These are phyloP conservation scores for Fagopyrum esculentum DNA, from an alignment of 148 eudicot genomes.

Conservation along the genomic window DNA sequence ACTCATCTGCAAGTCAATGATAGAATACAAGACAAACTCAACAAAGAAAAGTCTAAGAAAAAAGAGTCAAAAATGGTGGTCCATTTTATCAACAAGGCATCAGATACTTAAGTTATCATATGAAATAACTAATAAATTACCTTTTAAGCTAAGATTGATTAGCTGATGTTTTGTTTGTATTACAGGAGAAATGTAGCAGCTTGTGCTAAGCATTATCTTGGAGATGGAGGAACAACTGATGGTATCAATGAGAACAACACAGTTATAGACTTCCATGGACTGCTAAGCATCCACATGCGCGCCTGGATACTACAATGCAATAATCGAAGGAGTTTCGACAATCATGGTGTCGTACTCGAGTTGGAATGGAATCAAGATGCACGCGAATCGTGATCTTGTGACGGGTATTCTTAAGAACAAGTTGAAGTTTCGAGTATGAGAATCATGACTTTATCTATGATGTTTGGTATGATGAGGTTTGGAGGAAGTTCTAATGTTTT, in stretches of 20 bases:
- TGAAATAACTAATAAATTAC: neutral
- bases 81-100: slow-evolving; percentile 7
- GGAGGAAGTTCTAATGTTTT: neutral
- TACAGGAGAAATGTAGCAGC: slow-evolving; percentile 38
- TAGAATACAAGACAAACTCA: neutral
- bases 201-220: slow-evolving; percentile 38
- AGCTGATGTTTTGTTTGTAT: neutral
- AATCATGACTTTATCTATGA: neutral
- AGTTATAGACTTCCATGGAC: slow-evolving; percentile 17
- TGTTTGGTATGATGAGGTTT: no score
- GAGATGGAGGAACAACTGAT: slow-evolving; percentile 43
- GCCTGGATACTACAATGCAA: slow-evolving; percentile 32
- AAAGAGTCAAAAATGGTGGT: neutral
- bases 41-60: neutral
- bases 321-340: slow-evolving; percentile 29
- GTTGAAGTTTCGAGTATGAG: slow-evolving; percentile 23
- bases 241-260: slow-evolving; percentile 37
- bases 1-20: neutral
- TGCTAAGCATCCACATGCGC: slow-evolving; percentile 39
- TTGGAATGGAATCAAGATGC: slow-evolving; percentile 48
- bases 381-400: slow-evolving; percentile 27
- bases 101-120: neutral
- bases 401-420: slow-evolving; percentile 29
- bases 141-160: neutral
- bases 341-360: slow-evolving; percentile 39